A percentile compares a stretch with the other conserved stretches of the same genome.
Evolutionary conservation across 495 filamentous ascomycete species (phyloP).

Genomic region (Hypoxylon perforatum): DNA sequence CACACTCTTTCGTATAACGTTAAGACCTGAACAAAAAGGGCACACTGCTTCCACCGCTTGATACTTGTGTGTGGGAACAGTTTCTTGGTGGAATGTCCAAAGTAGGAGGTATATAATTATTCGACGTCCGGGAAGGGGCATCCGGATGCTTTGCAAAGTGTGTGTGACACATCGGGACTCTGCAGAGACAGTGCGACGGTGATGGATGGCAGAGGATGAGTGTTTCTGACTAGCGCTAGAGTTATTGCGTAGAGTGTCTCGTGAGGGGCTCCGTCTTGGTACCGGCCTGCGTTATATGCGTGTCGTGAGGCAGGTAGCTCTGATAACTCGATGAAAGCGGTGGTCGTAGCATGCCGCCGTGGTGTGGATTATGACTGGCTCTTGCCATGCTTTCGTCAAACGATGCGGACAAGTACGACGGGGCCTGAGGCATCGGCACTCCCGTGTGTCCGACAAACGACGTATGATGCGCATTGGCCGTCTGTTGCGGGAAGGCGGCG

Average conservation of each 20-base stretch:
- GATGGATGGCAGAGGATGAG: neutral
- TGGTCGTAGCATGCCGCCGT: constrained; percentile 38
- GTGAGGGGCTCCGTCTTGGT: constrained; percentile 28
- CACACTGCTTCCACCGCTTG: neutral
- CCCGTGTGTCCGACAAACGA: constrained; percentile 44
- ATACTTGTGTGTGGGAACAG: no score
- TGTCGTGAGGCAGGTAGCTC: constrained; percentile 32
- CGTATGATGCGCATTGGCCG: constrained; percentile 25
- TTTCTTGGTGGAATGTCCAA: no score
- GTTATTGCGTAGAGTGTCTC: constrained; percentile 31
- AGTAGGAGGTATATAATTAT: no score
- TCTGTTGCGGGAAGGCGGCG: constrained; percentile 42
- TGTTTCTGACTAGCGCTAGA: neutral
- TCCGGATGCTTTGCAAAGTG: no score
- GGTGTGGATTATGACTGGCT: constrained; percentile 30
- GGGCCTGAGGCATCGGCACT: constrained; percentile 38
- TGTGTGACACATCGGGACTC: no score
- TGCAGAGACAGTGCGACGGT: constrained; percentile 6
- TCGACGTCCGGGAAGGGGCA: no score
- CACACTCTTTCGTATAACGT: constrained; percentile 11
- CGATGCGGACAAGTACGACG: constrained; percentile 36
- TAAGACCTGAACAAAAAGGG: constrained; percentile 9
- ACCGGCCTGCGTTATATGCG: constrained; percentile 12
- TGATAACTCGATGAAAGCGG: constrained; percentile 21
- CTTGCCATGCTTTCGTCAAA: constrained; percentile 49